phyloP scores from a whole-genome alignment of 192 early-diverging fungal species.

The Linnemannia schmuckeri region DNA sequence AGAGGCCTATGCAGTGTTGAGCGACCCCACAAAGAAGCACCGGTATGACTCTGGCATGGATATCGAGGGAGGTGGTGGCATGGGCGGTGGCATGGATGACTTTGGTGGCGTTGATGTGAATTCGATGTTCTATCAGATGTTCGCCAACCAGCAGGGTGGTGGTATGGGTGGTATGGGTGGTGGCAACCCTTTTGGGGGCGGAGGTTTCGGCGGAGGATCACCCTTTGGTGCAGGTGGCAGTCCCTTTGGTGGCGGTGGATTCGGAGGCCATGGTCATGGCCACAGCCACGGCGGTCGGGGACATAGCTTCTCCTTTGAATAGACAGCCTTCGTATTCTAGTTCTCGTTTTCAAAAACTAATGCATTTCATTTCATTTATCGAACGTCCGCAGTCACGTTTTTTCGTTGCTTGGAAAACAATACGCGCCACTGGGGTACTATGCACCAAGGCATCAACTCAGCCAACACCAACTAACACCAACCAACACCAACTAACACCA shows the following conservation, averaged over 20 bases:
- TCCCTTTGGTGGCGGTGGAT: conserved; percentile 45
- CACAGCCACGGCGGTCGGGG: conserved; percentile 34
- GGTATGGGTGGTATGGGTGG: conserved; percentile 39
- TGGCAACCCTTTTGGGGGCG: conserved; percentile 18
- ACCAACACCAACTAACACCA: too few species aligned
- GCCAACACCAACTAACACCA: too few species aligned
- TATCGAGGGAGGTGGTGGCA: conserved; percentile 71
- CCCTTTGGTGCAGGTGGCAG: conserved; percentile 46
- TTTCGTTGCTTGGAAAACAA: neutral
- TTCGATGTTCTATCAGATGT: conserved; percentile 69
- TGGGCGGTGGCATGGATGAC: conserved; percentile 42
- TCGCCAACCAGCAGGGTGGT: conserved; percentile 54
- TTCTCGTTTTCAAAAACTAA: neutral
- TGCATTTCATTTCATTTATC: neutral
- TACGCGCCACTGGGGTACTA: too few species aligned
- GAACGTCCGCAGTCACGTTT: neutral
- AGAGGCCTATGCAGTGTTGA: conserved; percentile 85
- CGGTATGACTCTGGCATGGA: conserved; percentile 86
- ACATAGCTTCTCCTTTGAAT: conserved; percentile 63
- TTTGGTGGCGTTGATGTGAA: conserved; percentile 70
- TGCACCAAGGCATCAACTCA: too few species aligned
- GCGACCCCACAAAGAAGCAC: conserved; percentile 85
- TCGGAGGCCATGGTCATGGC: conserved; percentile 28
- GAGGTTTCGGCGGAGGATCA: conserved; percentile 46
- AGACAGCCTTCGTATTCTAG: conserved; percentile 11